phyloP scores from a whole-genome alignment of 176 grass and related monocot genomes.

The Triticum dicoccoides region DNA sequence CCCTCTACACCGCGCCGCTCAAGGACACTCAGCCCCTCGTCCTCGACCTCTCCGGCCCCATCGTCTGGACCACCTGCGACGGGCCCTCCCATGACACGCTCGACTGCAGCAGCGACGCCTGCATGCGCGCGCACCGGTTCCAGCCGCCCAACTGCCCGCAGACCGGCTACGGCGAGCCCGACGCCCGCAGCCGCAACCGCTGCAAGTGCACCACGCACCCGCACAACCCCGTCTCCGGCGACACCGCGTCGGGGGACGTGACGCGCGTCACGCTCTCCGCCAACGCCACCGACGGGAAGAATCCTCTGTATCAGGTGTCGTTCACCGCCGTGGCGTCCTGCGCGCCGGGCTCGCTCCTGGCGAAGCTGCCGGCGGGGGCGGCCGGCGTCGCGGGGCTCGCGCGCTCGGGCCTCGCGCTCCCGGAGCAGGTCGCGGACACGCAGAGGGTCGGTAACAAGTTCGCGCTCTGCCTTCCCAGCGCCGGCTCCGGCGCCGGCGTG shows the following conservation, averaged over 20 bases:
- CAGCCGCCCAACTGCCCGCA: slow-evolving; percentile 29
- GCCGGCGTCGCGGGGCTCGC: slow-evolving; percentile 58
- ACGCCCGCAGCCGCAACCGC: not conserved
- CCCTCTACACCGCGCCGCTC: slow-evolving; percentile 26
- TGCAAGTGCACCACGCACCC: slow-evolving; percentile 52
- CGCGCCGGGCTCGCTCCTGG: slow-evolving; percentile 24
- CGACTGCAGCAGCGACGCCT: slow-evolving; percentile 28
- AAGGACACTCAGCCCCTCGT: slow-evolving; percentile 22
- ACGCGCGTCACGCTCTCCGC: slow-evolving; percentile 14
- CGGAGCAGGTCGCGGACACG: slow-evolving; percentile 31
- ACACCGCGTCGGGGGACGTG: slow-evolving; percentile 24
- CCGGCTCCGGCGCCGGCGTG: slow-evolving; percentile 26
- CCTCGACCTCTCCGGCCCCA: slow-evolving; percentile 52
- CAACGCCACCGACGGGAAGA: slow-evolving; percentile 62
- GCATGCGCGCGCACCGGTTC: slow-evolving; percentile 35
- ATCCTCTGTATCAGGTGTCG: slow-evolving; percentile 23
- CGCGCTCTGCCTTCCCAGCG: slow-evolving; percentile 64
- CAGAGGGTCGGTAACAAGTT: slow-evolving; percentile 43
- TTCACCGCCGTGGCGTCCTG: slow-evolving; percentile 37
- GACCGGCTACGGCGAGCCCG: slow-evolving; percentile 12
- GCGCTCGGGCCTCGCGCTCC: slow-evolving; percentile 25
- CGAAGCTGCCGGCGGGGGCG: slow-evolving; percentile 22
- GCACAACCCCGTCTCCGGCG: slow-evolving; percentile 40
- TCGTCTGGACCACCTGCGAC: slow-evolving; percentile 37
- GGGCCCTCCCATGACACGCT: not conserved